These are phyloP conservation scores for Thymus quinquecostatus DNA, from an alignment of 257 asterid genomes.

Conservation along the genomic window DNA sequence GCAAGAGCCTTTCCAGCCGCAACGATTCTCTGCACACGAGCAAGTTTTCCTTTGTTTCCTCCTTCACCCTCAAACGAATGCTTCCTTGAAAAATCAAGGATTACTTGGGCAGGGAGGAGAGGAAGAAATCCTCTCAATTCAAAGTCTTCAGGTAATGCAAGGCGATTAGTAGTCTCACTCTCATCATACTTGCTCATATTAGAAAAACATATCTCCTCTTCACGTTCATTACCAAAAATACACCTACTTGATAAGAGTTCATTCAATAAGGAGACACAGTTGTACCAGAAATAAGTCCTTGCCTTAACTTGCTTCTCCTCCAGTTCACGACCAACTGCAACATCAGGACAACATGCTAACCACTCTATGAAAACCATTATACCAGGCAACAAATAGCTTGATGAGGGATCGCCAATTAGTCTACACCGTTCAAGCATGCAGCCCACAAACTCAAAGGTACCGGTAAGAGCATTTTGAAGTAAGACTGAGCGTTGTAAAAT, in stretches of 20 bases:
- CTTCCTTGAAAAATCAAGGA: constrained; percentile 79
- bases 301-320: constrained; percentile 68
- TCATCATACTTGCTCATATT: constrained; percentile 79
- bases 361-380: constrained; percentile 80
- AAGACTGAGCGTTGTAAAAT: constrained; percentile 82
- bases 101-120: constrained; percentile 72
- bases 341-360: constrained; percentile 77
- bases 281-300: constrained; percentile 73
- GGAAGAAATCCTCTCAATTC: constrained; percentile 86
- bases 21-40: constrained; percentile 74
- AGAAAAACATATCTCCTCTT: constrained; percentile 64
- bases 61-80: constrained; percentile 55
- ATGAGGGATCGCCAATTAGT: constrained; percentile 65
- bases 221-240: constrained; percentile 45
- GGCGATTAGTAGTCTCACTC: constrained; percentile 61
- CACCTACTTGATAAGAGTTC: constrained; percentile 56
- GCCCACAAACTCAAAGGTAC: constrained; percentile 74
- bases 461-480: constrained; percentile 71
- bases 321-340: constrained; percentile 60
- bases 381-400: constrained; percentile 78
- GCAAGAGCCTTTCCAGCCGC: constrained; percentile 92
- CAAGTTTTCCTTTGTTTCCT: constrained; percentile 54
- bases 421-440: constrained; percentile 62
- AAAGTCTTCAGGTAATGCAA: constrained; percentile 82
- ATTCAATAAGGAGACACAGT: constrained; percentile 62